Percentiles rank a stretch among this genome's conserved stretches.
These are phyloP conservation scores for Basidioascus undulatus DNA, from an alignment of 768 basidiomycete genomes.

Conservation along the genomic window DNA sequence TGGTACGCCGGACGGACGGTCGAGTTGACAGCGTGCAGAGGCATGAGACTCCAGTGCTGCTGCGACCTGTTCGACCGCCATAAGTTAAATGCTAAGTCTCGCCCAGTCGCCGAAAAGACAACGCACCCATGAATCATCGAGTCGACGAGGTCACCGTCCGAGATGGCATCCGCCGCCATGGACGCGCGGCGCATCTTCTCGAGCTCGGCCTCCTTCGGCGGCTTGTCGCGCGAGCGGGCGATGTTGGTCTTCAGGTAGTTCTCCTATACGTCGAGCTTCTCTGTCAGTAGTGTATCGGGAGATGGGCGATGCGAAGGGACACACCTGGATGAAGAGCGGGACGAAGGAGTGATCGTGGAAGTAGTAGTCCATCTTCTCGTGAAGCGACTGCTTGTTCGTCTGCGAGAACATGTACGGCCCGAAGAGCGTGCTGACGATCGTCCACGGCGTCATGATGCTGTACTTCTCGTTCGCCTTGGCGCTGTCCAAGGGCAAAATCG, in stretches of 20 bases:
- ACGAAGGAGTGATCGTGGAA: constrained; percentile 90
- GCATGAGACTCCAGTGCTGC: constrained; percentile 91
- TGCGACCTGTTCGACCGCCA: constrained; percentile 37
- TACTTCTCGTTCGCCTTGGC: constrained; percentile 81
- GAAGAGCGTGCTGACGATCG: constrained; percentile 63
- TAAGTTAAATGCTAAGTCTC: neutral
- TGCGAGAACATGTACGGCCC: constrained; percentile 75
- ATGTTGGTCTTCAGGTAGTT: constrained; percentile 80
- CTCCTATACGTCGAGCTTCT: constrained; percentile 30
- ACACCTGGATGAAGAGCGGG: constrained; percentile 84
- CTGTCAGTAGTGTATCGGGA: neutral
- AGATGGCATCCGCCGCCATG: constrained; percentile 71
- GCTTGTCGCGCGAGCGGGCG: constrained; percentile 26
- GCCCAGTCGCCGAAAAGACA: neutral
- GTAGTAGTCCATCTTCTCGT: constrained; percentile 84
- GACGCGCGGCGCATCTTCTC: constrained; percentile 63
- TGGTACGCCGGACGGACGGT: constrained; percentile 67
- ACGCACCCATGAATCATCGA: constrained; percentile 69
- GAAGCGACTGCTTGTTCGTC: constrained; percentile 54
- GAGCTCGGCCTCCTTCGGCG: constrained; percentile 37
- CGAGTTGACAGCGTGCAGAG: constrained; percentile 72
- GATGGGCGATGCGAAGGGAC: constrained; percentile 1
- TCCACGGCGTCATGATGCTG: constrained; percentile 71
- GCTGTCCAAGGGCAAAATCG: constrained; percentile 24
- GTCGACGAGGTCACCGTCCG: constrained; percentile 85